These are phyloP conservation scores for Bretschneidera sinensis DNA, from an alignment of 345 rosid species.

Conservation along the genomic window DNA sequence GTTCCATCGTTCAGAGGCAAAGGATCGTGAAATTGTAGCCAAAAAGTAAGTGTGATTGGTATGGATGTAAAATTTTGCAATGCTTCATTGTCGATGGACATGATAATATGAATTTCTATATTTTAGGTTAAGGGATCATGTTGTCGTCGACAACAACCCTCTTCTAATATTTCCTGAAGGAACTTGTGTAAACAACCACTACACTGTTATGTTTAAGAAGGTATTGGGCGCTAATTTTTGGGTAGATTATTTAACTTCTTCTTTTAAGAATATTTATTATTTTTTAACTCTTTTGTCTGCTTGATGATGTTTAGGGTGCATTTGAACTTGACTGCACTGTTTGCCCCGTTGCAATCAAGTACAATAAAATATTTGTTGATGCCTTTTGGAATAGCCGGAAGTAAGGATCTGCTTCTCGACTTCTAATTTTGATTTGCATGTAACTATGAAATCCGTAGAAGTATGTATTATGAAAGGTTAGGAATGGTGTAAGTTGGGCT, in stretches of 20 bases:
- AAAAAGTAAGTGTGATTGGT: constrained; percentile 57
- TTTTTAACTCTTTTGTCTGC: constrained; percentile 18
- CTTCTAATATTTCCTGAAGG: constrained; percentile 99
- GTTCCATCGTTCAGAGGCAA: constrained; percentile 93
- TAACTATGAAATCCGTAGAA: not conserved
- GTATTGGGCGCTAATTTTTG: constrained; percentile 26
- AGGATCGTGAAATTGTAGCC: constrained; percentile 96
- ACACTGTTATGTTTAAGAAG: constrained; percentile 99
- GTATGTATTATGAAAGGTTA: no score
- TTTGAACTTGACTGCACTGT: constrained; percentile 95
- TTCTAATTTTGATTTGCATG: constrained; percentile 1
- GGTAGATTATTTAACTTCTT: not conserved
- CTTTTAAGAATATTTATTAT: not conserved
- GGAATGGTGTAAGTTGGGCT: not conserved
- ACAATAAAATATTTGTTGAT: constrained; percentile 95
- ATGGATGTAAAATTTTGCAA: not conserved
- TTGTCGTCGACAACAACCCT: constrained; percentile 86
- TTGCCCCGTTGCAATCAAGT: constrained; percentile 94
- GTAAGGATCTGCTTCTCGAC: constrained; percentile 35
- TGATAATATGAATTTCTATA: constrained; percentile 15
- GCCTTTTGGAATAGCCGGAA: constrained; percentile 99
- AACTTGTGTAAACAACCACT: constrained; percentile 93
- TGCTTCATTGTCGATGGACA: constrained; percentile 10
- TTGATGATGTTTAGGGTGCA: constrained; percentile 66
- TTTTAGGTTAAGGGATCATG: constrained; percentile 90